phyloP scores from a whole-genome alignment of 2,329 filamentous ascomycete genomes.

The Apiospora sp. region DNA sequence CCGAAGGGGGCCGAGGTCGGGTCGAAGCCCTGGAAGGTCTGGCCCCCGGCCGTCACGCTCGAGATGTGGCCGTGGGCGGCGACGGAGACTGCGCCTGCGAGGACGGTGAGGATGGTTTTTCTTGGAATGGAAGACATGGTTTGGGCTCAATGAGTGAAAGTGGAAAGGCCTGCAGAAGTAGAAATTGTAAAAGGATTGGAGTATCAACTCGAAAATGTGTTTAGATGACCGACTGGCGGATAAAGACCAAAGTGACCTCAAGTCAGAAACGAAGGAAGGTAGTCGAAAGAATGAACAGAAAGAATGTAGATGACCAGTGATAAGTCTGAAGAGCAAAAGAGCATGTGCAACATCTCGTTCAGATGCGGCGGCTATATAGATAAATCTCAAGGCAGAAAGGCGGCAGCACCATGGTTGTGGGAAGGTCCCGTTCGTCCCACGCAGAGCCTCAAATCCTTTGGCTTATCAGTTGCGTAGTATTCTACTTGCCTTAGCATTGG shows the following conservation, averaged over 20 bases:
- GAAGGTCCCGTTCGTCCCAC: not conserved
- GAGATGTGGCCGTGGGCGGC: conserved; percentile 43
- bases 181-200: not conserved
- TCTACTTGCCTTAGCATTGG: no score
- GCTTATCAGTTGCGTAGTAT: not conserved
- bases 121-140: conserved; percentile 26
- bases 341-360: not conserved
- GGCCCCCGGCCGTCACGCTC: conserved; percentile 35
- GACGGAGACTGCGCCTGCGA: conserved; percentile 35
- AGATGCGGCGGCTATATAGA: not conserved
- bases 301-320: not conserved
- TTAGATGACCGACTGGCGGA: not conserved
- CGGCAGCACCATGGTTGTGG: not conserved
- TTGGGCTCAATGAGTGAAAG: not conserved
- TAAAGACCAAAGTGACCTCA: conserved; percentile 9
- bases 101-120: conserved; percentile 16
- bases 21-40: conserved; percentile 30
- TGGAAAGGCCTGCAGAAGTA: not conserved
- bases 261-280: not conserved
- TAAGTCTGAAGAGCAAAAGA: not conserved
- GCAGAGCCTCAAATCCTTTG: not conserved
- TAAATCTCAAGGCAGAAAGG: not conserved
- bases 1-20: conserved; percentile 32
- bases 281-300: not conserved
- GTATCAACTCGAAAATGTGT: not conserved